Conservation (phyloP, 257 asterid species). For the Scutellaria baicalensis region DNA sequence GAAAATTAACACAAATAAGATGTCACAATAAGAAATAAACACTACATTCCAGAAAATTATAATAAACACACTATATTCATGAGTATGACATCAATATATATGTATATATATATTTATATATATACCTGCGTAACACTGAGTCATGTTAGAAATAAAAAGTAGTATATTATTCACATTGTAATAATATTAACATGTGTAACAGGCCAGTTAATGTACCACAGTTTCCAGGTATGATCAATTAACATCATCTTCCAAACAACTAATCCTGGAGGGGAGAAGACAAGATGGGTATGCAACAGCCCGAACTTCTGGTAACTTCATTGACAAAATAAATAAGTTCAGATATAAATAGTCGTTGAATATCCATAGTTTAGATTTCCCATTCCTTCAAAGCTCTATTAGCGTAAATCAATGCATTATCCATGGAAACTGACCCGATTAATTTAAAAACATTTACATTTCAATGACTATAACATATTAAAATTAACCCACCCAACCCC, state of each 20-base stretch:
- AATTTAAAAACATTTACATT: not conserved
- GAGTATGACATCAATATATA: not conserved
- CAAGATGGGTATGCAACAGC: not conserved
- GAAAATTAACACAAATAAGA: not conserved
- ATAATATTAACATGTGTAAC: not conserved
- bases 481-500: not conserved
- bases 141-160: not conserved
- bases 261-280: not conserved
- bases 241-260: not conserved
- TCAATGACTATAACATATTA: not conserved
- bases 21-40: not conserved
- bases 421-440: not conserved
- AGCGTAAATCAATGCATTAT: not conserved
- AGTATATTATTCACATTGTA: not conserved
- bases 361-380: not conserved
- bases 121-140: not conserved
- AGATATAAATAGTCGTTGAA: not conserved
- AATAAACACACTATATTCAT: not conserved
- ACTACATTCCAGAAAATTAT: not conserved
- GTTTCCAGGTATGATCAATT: not conserved
- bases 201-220: not conserved
- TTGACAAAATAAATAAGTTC: not conserved
- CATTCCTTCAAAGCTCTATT: conserved; percentile 1
- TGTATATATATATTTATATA: too few species aligned
- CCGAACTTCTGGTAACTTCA: not conserved